A percentile compares a stretch with the other conserved stretches of the same genome.
These are phyloP conservation scores for Silene latifolia DNA, from an alignment of 148 eudicot genomes.

Conservation along the genomic window DNA sequence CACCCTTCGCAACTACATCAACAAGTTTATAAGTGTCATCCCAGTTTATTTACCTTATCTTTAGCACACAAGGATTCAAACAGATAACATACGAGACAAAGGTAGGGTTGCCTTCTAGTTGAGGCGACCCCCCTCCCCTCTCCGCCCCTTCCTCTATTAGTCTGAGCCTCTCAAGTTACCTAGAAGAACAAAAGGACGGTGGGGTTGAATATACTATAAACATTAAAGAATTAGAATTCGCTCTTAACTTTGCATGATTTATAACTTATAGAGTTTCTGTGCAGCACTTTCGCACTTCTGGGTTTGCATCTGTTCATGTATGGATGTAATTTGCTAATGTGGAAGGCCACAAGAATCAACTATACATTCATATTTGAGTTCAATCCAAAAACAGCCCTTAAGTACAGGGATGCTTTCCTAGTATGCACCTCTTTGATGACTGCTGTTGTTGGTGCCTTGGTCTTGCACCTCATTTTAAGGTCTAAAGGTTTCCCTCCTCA, in stretches of 20 bases:
- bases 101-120: too few relatives aligned
- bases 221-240: too few relatives aligned
- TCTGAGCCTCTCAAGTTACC: too few relatives aligned
- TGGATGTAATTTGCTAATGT: constrained; percentile 86
- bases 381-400: constrained; percentile 64
- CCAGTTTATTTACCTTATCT: not conserved
- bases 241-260: not conserved
- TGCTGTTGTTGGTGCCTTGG: constrained; percentile 75
- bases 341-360: constrained; percentile 85
- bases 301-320: constrained; percentile 90
- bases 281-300: constrained; percentile 91
- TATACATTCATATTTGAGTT: constrained; percentile 89
- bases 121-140: too few relatives aligned
- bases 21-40: not conserved
- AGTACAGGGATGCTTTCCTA: constrained; percentile 83
- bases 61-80: too few relatives aligned
- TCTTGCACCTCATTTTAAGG: constrained; percentile 69
- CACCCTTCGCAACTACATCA: not conserved
- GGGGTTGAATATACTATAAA: too few relatives aligned
- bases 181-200: too few relatives aligned
- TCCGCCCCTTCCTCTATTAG: too few relatives aligned
- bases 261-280: constrained; percentile 9
- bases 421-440: constrained; percentile 85
- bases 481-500: constrained; percentile 53
- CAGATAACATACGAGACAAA: too few relatives aligned